Evolutionary conservation across 2,329 filamentous ascomycete genomes (phyloP), one percentile per base, ranked within the genome.

Genomic region (Bertia moriformis): DNA sequence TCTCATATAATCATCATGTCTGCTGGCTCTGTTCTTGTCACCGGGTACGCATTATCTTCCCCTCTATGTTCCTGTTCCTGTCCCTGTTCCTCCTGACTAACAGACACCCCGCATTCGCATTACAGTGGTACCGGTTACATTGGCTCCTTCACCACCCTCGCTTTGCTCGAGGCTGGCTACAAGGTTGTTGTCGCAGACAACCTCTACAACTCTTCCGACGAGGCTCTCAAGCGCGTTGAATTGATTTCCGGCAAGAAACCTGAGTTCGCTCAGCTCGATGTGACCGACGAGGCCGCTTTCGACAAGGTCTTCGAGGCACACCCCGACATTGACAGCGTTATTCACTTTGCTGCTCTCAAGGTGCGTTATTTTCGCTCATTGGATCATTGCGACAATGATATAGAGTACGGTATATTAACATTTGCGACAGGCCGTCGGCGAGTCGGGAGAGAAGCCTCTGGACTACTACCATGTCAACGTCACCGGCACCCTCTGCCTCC

Each of bases 381-480:
- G n/a, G n/a, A n/a, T n/a, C n/a, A n/a, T n/a, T n/a, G n/a, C n/a
- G n/a, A n/a, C n/a, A n/a, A n/a, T n/a, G n/a, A n/a, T n/a, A n/a
- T n/a, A 29, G 10, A 29, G 10, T n/a, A 29, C n/a, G 24, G 24
- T 29, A n/a, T n/a, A n/a, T n/a, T n/a, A n/a, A n/a, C 24, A n/a
- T 29, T n/a, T 29, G 24, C n/a, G n/a, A 7, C 49, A 93, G 86
- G 89, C 93, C 37, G 91, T 98, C 43, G 91, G 91, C 54, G 89
- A 98, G 66, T 96, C 89, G 40, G 78, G 73, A 53, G 85, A 93
- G 61, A 93, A 86, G 46, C 91, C 91, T 36, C 77, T 96, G 55
- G 88, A 95, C 64, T 98, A 98, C 75, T 98, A 95, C 71, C 75
- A 83, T 51, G 84, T 94, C 68, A 98, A 98, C 59, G 91, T 96